A percentile compares a stretch with the other conserved stretches of the same genome.
phyloP scores from a whole-genome alignment of 2,329 filamentous ascomycete genomes.

The Cryphonectria parasitica region DNA sequence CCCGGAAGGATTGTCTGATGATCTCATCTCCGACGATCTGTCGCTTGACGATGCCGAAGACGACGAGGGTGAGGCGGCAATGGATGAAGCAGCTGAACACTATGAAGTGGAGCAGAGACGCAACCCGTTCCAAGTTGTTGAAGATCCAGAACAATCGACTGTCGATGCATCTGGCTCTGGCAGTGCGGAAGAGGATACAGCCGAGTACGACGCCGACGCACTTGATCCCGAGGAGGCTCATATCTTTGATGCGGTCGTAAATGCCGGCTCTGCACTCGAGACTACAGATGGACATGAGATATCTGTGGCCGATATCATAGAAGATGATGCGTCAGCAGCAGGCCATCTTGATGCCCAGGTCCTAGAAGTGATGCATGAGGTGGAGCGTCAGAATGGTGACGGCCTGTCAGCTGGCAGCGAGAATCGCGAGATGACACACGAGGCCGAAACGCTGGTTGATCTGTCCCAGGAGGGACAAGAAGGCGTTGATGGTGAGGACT shows the following conservation, averaged over 20 bases:
- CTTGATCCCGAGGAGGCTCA: not conserved
- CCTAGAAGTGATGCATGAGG: not conserved
- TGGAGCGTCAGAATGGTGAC: not conserved
- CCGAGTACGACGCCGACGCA: not conserved
- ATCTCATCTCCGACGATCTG: slow-evolving; percentile 11
- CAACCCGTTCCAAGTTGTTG: slow-evolving; percentile 19
- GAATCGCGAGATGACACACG: not conserved
- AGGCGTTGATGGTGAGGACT: slow-evolving; percentile 25
- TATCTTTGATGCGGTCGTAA: not conserved
- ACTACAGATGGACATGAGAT: slow-evolving; percentile 1
- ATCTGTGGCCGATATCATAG: not conserved
- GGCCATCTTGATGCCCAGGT: slow-evolving; percentile 5
- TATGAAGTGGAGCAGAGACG: slow-evolving; percentile 13
- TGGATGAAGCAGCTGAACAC: not conserved
- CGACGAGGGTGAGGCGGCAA: slow-evolving; percentile 8
- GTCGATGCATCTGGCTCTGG: not conserved
- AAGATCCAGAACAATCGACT: slow-evolving; percentile 17
- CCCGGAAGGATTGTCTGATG: slow-evolving; percentile 14
- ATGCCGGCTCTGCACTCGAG: not conserved
- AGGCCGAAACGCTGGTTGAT: slow-evolving; percentile 10
- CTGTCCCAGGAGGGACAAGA: slow-evolving; percentile 15
- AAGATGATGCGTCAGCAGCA: not conserved
- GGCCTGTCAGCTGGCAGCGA: not conserved
- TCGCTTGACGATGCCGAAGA: slow-evolving; percentile 9
- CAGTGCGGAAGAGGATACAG: not conserved